phyloP scores from a whole-genome alignment of 371 early-diverging fungal species.

The Phascolomyces articulosus region DNA sequence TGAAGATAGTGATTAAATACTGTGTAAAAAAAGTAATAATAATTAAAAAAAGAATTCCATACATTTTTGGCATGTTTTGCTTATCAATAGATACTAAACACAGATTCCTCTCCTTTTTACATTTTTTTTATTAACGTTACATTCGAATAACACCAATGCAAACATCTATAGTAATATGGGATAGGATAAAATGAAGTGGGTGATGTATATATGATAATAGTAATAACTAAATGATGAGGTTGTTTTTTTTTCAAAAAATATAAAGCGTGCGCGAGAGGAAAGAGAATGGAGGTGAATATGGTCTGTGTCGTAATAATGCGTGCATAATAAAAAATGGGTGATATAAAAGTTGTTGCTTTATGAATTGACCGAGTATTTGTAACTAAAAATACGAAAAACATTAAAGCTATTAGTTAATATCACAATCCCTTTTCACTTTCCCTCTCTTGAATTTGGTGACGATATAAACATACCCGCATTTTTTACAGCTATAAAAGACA shows the following conservation, averaged over 20 bases:
- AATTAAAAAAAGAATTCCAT: too few relatives aligned
- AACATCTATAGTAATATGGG: too few relatives aligned
- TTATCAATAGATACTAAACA: too few relatives aligned
- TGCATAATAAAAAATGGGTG: neutral
- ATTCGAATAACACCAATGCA: too few relatives aligned
- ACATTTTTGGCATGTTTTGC: too few relatives aligned
- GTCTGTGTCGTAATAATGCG: neutral
- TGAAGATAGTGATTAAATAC: slow-evolving; percentile 32
- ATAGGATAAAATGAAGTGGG: too few relatives aligned
- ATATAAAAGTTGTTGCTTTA: neutral
- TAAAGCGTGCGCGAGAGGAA: neutral
- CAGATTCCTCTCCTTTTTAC: too few relatives aligned
- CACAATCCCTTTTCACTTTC: neutral
- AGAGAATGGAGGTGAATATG: too few relatives aligned
- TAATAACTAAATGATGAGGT: neutral
- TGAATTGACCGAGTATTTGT: slow-evolving; percentile 50
- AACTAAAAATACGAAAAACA: slow-evolving; percentile 21
- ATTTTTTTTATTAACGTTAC: too few relatives aligned
- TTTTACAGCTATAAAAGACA: slow-evolving; percentile 97
- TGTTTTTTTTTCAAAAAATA: neutral
- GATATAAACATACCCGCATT: slow-evolving; percentile 86
- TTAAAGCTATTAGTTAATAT: too few relatives aligned
- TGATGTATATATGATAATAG: neutral
- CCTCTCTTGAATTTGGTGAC: too few relatives aligned
- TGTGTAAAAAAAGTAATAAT: neutral